Evolutionary conservation across 306 rosid species (phyloP), one percentile per base, ranked within the genome.

Genomic region (Vigna radiata): DNA sequence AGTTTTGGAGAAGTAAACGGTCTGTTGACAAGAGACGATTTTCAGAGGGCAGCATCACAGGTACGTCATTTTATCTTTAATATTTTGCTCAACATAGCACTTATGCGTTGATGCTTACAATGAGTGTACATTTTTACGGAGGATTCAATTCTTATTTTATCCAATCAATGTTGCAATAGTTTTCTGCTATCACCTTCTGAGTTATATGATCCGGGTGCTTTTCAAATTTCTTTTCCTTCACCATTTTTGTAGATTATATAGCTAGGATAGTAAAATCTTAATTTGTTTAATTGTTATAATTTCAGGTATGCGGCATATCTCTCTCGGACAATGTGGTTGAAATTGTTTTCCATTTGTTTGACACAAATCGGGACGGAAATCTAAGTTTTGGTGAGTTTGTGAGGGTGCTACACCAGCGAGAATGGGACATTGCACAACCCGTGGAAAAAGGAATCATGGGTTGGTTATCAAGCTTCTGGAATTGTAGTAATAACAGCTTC

Each of bases 1-100:
- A 90, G 97, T 86, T 92, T 73, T 58, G 97, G 97, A 58, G 73
- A 92, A 85, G 93, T 88, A 61, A 88, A 90, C 73, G 96, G 97
- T 63, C 69, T 79, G 71, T 84, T 95, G 79, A 86, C 92, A 3
- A 87, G 58, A 77, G 81, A 83, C 36, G 97, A 95, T 84, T 90
- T 95, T 78, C 92, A 83, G 65, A 83, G 97, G 77, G 99, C 99
- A 68, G 97, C 96, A n/a, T 86, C 83, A 25, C 88, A 88, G 67
- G 99, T 92, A 92, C 7, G 85, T 2, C 23, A 6, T 71, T 36
- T 73, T 62, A 41, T 70, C 18, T 61, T 58, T 54, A 48, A 62
- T 55, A 37, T 37, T 64, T 69, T 84, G 69, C 60, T 77, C 53
- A 56, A 60, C 63, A 36, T n/a, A 29, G 23, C 56, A 58, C 25